Conservation (phyloP, 2,329 filamentous ascomycete genomes). For the Claviceps sorghi region DNA sequence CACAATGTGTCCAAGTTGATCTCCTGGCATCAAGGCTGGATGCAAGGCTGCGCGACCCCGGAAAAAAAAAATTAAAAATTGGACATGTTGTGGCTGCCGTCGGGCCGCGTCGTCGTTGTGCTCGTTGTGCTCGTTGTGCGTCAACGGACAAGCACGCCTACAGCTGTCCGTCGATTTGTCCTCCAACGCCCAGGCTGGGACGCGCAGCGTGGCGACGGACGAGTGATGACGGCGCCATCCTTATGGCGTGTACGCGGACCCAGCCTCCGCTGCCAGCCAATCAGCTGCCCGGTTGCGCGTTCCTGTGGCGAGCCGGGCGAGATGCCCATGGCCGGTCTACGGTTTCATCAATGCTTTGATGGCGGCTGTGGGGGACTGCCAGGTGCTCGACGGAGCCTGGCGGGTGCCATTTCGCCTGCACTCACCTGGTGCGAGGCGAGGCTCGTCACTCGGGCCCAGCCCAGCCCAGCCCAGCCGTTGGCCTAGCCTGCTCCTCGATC, state of each 20-base stretch:
- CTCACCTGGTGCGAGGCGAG: neutral
- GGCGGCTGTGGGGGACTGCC: neutral
- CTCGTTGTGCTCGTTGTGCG: neutral
- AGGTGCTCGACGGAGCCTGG: neutral
- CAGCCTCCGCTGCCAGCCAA: slow-evolving; percentile 21
- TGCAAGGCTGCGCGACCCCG: neutral
- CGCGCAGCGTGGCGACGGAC: slow-evolving; percentile 1
- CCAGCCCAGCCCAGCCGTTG: neutral
- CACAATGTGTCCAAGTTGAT: neutral
- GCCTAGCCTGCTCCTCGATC: neutral
- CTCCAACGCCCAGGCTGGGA: neutral
- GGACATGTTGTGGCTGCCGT: neutral
- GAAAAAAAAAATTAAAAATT: neutral
- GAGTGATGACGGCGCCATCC: neutral
- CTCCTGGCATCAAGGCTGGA: neutral
- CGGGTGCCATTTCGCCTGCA: too few relatives aligned
- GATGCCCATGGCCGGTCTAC: neutral
- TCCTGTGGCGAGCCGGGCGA: slow-evolving; percentile 15
- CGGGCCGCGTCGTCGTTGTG: neutral
- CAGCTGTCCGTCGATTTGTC: neutral
- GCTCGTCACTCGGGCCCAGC: neutral
- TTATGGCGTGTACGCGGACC: slow-evolving; percentile 6
- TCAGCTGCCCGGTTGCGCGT: slow-evolving; percentile 10
- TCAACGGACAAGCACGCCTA: neutral
- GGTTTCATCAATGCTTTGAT: neutral